Evolutionary conservation across 164 flowering plant species (phyloP).

Genomic region (Euptelea pleiosperma): DNA sequence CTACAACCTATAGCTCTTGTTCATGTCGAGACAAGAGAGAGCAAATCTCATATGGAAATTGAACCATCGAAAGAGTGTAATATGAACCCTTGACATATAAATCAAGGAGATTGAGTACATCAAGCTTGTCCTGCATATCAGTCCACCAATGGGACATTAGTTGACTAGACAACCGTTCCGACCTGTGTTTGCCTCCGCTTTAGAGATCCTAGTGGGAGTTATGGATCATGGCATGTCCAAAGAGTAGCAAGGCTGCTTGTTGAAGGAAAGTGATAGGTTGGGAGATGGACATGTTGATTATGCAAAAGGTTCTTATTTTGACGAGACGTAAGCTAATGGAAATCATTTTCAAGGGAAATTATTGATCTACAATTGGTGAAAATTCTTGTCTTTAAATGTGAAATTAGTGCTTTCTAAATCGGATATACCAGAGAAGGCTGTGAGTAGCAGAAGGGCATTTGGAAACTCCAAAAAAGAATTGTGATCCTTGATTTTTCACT

Average conservation of each 20-base stretch:
- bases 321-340: constrained; percentile 28
- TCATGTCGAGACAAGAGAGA: constrained; percentile 33
- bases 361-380: constrained; percentile 23
- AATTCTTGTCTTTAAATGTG: constrained; percentile 28
- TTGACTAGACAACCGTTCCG: constrained; percentile 23
- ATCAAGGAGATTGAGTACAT: constrained; percentile 21
- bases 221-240: constrained; percentile 20
- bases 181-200: constrained; percentile 27
- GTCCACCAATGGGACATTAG: constrained; percentile 15
- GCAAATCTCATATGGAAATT: constrained; percentile 20
- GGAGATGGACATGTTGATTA: neutral
- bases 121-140: constrained; percentile 27
- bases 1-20: constrained; percentile 44
- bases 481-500: constrained; percentile 68
- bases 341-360: constrained; percentile 23
- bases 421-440: constrained; percentile 50
- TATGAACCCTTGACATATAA: constrained; percentile 22
- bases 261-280: constrained; percentile 19
- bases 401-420: constrained; percentile 41
- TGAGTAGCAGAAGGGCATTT: constrained; percentile 40
- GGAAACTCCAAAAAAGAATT: constrained; percentile 44
- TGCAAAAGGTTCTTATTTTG: constrained; percentile 23
- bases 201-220: constrained; percentile 19
- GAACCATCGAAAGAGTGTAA: constrained; percentile 36
- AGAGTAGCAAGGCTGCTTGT: constrained; percentile 21